Percentiles rank a stretch among this genome's conserved stretches.
phyloP scores from a whole-genome alignment of 2,329 filamentous ascomycete genomes.

The Chrysoporthe puriensis region DNA sequence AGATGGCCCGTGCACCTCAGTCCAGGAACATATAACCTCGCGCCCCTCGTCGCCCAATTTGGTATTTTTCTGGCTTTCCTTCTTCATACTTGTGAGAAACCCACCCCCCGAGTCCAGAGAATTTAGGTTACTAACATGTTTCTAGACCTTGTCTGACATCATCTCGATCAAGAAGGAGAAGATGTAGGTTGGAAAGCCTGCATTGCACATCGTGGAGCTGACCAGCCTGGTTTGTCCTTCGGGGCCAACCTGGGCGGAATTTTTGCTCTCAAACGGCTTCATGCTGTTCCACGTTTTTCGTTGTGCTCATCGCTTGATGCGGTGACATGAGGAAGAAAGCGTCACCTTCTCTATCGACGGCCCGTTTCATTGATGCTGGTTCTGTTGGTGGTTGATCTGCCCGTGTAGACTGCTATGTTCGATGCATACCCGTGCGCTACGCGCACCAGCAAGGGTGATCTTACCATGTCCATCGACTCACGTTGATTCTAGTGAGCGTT shows the following conservation, averaged over 20 bases:
- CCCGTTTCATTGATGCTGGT: too few species aligned
- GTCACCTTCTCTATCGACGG: too few species aligned
- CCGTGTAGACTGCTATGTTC: not conserved
- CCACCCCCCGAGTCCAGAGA: not conserved
- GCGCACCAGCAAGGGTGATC: not conserved
- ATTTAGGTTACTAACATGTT: not conserved
- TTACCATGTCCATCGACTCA: too few species aligned
- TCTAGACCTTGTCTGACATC: not conserved
- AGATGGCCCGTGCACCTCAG: not conserved
- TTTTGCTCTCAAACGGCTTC: conserved; percentile 11
- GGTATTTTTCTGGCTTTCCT: not conserved
- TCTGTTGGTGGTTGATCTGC: not conserved
- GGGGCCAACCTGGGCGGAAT: conserved; percentile 12
- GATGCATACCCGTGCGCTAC: not conserved
- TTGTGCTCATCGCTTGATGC: conserved; percentile 17
- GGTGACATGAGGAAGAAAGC: conserved; percentile 22
- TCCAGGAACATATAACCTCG: conserved; percentile 3
- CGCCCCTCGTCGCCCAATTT: not conserved
- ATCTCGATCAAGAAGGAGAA: conserved; percentile 15
- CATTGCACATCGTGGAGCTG: conserved; percentile 22
- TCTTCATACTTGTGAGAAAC: conserved; percentile 11
- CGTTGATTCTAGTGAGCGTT: too few species aligned
- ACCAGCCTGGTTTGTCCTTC: conserved; percentile 19
- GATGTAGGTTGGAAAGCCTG: conserved; percentile 21
- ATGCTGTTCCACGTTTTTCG: conserved; percentile 9